A percentile compares a stretch with the other conserved stretches of the same genome.
These are phyloP conservation scores for Phytophthora sansomeana DNA, from an alignment of 352 stramenopile species.

Conservation along the genomic window DNA sequence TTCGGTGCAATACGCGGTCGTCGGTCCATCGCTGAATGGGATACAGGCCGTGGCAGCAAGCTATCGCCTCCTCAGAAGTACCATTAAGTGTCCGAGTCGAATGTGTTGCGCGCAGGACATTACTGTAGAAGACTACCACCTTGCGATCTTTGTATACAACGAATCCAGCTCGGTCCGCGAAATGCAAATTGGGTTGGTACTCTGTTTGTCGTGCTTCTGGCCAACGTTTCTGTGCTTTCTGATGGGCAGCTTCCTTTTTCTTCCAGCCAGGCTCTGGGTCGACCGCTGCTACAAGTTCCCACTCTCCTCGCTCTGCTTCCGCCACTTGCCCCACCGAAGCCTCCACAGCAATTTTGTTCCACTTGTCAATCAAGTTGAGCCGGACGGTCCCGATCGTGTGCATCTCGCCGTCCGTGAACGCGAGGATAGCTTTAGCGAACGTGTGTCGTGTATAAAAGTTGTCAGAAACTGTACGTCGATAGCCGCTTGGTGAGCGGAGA, in stretches of 20 bases:
- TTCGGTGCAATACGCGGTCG: constrained; percentile 1
- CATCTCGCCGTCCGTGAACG: constrained; percentile 10
- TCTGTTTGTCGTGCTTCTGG: background rate
- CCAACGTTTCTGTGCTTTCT: background rate
- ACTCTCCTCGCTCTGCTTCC: background rate
- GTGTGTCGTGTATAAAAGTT: constrained; percentile 16
- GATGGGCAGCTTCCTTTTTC: background rate
- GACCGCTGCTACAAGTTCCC: constrained; percentile 1
- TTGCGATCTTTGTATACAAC: constrained; percentile 12
- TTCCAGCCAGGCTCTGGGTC: background rate
- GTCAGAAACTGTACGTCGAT: constrained; percentile 4
- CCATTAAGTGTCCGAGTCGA: background rate
- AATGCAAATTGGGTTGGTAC: background rate
- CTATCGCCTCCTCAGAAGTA: background rate
- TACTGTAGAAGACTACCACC: constrained; percentile 15
- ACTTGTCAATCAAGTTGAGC: background rate
- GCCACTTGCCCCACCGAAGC: background rate
- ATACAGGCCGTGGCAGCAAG: constrained; percentile 9
- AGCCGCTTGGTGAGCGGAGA: background rate
- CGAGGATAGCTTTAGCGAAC: constrained; percentile 1
- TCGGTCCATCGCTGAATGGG: constrained; percentile 9
- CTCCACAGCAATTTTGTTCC: background rate
- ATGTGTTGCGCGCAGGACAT: constrained; percentile 1
- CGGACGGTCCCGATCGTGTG: background rate
- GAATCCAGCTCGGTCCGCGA: background rate